A percentile compares a stretch with the other conserved stretches of the same genome.
Evolutionary conservation across 768 basidiomycete genomes (phyloP).

Genomic region (Favolaschia claudopus): DNA sequence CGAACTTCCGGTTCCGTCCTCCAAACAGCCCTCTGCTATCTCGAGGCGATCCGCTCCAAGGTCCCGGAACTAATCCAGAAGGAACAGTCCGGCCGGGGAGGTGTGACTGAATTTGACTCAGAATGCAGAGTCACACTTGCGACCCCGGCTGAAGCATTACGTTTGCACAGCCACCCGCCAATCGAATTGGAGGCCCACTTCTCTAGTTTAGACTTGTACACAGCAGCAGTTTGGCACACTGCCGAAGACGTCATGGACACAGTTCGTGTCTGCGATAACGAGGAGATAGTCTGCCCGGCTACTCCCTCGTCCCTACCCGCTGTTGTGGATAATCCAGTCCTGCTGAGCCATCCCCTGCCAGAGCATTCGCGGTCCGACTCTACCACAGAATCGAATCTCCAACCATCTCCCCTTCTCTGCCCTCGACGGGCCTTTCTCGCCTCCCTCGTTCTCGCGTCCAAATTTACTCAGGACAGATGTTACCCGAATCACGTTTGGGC

Average conservation of each 20-base stretch:
- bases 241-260: constrained; percentile 49
- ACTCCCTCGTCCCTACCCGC: constrained; percentile 15
- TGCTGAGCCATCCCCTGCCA: constrained; percentile 11
- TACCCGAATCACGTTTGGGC: constrained; percentile 98
- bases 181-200: constrained; percentile 49
- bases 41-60: constrained; percentile 81
- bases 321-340: neutral
- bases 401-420: constrained; percentile 84
- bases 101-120: constrained; percentile 48
- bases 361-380: constrained; percentile 24
- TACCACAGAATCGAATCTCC: constrained; percentile 38
- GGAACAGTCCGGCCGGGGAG: constrained; percentile 55
- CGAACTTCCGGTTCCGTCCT: constrained; percentile 84
- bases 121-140: constrained; percentile 52
- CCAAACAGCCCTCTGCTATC: constrained; percentile 87
- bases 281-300: constrained; percentile 28
- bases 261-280: constrained; percentile 46
- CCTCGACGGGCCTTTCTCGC: constrained; percentile 91
- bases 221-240: constrained; percentile 9
- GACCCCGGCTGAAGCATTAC: constrained; percentile 53
- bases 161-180: too few relatives aligned
- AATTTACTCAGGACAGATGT: constrained; percentile 92
- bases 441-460: constrained; percentile 86
- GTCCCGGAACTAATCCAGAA: constrained; percentile 67
- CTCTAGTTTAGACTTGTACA: constrained; percentile 25